phyloP scores from a whole-genome alignment of 202 grass and related monocot genomes.

The Setaria italica region DNA sequence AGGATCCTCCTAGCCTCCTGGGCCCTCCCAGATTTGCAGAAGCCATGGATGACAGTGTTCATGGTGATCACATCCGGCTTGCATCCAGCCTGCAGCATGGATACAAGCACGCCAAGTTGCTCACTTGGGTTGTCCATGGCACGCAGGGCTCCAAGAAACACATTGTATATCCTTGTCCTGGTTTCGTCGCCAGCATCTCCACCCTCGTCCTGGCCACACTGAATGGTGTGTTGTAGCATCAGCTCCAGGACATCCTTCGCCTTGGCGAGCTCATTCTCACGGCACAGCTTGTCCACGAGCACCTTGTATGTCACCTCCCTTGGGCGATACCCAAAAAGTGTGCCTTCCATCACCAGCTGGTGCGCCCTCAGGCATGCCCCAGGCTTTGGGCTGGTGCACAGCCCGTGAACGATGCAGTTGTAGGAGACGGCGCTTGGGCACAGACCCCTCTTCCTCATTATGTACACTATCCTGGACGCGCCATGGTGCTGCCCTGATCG shows the following conservation, averaged over 20 bases:
- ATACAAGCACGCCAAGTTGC: conserved; percentile 75
- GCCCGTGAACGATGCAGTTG: conserved; percentile 89
- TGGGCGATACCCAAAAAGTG: conserved; percentile 53
- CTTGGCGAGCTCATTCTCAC: conserved; percentile 72
- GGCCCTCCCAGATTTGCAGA: conserved; percentile 74
- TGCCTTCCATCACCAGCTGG: conserved; percentile 82
- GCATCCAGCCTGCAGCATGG: conserved; percentile 86
- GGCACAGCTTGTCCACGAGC: conserved; percentile 71
- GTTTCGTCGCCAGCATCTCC: conserved; percentile 31
- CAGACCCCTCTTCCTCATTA: conserved; percentile 84
- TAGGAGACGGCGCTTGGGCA: conserved; percentile 68
- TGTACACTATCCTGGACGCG: conserved; percentile 77
- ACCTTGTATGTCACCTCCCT: conserved; percentile 72
- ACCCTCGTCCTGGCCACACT: background rate
- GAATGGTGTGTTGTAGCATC: conserved; percentile 51
- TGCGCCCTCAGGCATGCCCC: conserved; percentile 60
- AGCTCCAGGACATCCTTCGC: conserved; percentile 69
- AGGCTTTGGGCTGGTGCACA: conserved; percentile 58
- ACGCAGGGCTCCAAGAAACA: conserved; percentile 75
- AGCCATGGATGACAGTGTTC: conserved; percentile 89
- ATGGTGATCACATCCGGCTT: conserved; percentile 79
- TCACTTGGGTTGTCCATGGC: conserved; percentile 69
- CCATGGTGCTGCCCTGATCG: conserved; percentile 65
- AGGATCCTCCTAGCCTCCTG: conserved; percentile 79
- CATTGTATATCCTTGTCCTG: conserved; percentile 80